Evolutionary conservation across 306 rosid species (phyloP).

Genomic region (Castanopsis chinensis): DNA sequence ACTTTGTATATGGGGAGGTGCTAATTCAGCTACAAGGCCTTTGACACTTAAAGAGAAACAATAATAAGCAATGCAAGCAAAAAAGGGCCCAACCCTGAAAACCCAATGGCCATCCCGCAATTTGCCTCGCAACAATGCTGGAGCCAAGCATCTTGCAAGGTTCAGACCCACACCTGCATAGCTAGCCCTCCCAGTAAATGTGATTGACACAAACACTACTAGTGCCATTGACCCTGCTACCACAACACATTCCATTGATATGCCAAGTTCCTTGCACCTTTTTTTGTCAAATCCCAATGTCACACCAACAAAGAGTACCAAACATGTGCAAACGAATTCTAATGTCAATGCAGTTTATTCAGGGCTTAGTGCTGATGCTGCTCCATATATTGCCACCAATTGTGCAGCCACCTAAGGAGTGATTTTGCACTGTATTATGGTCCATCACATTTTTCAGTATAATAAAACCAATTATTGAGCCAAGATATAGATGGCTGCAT

Average conservation of each 20-base stretch:
- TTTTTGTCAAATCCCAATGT: constrained; percentile 63
- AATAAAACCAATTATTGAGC: constrained; percentile 50
- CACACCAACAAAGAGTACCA: constrained; percentile 67
- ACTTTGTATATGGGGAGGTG: too few relatives aligned
- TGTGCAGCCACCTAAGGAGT: constrained; percentile 70
- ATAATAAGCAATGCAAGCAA: constrained; percentile 58
- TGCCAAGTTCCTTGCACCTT: constrained; percentile 50
- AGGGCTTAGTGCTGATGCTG: constrained; percentile 1
- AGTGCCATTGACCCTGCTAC: constrained; percentile 58
- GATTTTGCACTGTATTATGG: constrained; percentile 18
- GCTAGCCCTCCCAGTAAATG: constrained; percentile 46
- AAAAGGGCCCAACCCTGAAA: constrained; percentile 74
- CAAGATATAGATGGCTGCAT: constrained; percentile 41
- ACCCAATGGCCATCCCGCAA: constrained; percentile 87
- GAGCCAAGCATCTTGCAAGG: constrained; percentile 74
- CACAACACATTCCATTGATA: constrained; percentile 49
- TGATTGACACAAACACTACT: constrained; percentile 60
- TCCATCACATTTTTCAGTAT: constrained; percentile 49
- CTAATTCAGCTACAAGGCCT: too few relatives aligned
- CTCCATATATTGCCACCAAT: constrained; percentile 16
- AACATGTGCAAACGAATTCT: constrained; percentile 65
- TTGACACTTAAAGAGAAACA: constrained; percentile 43
- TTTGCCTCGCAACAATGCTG: constrained; percentile 52
- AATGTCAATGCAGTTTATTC: constrained; percentile 39
- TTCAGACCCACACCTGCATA: constrained; percentile 72